Base-by-base conservation (phyloP, 1,139 yeast species). In the Debaryomycetaceae sp. region DNA sequence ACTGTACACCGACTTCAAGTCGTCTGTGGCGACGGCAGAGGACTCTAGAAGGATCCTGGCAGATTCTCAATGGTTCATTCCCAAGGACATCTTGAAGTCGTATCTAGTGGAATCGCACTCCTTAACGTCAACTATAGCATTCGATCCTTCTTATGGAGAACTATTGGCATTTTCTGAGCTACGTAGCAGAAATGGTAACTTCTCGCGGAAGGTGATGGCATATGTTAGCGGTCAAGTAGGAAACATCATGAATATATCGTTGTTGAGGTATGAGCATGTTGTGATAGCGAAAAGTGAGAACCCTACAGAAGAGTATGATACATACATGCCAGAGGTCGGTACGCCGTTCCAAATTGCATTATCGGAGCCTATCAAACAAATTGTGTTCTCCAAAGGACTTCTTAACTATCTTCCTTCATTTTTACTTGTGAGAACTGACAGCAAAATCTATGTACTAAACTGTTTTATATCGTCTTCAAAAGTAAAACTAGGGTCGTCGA, bases 281-380 rank as follows among this genome's bases (percentile, higher is more conserved):
- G 51, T 48, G 13, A 41, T 41, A 18, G 17, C 37, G 37, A 31
- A 34, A 37, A 16, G 31, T 18, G 40, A 42, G 17, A 24, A 33
- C 30, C 7, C 17, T 14, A 26, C 16, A 24, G 26, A 22, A 22
- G 26, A 22, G 26, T 22, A 22, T 22, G 38, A 37, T 18, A 34
- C 33, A 17, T 34, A 39, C 24, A 33, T 38, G 18, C 53, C 60
- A 5, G 43, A 38, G 7, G 41, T 51, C 36, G 37, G 62, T 31
- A 39, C 45, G 24, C 57, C 65, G 13, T 53, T 52, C 5, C 56
- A 58, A 37, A 47, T 63, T 15, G 52, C 54, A 24, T 57, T 63
- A 26, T 52, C 59, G 5, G 67, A 69, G 5, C 59, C 70, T 2
- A 69, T 78, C 11, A 60, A 57, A 30, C 82, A 77, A 46, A 59